Evolutionary conservation across 164 flowering plant genomes (phyloP), one percentile per base, ranked within the genome.

Genomic region (Liriodendron chinense): DNA sequence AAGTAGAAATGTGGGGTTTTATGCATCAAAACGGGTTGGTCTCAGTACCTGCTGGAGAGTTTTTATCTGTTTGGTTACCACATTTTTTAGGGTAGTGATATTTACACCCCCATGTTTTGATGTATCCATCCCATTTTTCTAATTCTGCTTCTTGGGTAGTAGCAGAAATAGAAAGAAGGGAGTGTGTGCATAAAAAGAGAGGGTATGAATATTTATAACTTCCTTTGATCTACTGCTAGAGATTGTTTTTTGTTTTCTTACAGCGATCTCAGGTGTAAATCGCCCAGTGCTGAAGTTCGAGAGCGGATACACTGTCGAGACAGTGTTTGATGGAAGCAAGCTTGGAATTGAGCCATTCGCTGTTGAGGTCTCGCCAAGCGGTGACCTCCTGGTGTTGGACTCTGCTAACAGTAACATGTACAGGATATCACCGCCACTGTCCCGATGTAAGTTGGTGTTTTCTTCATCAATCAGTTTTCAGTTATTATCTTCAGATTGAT

Each of bases 261-360:
- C 88, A 93, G 98, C 92, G 8, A 80, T 86, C 75, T 48, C 95
- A 74, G 86, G 84, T 47, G 59, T 2, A 12, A 53, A 53, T 53
- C 89, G 93, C 57, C 88, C 97, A 18, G 81, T 91, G 94, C 83
- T 95, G 96, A 92, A 87, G 79, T 95, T 89, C 72, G 97, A 95
- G 86, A 84, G 92, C 77, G 98, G 98, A 18, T 95, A 92, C 74
- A 82, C 72, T 24, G 99, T 95, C 43, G 98, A 95, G 85, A 95
- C 98, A 0, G 98, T 95, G 72, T 95, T 95, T 76, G 98, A 95
- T 84, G 99, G 98, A 43, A 95, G 97, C 84, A 95, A 91, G 86
- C 94, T 92, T 73, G 99, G 99, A 14, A 86, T 95, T 66, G 99
- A 91, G 83, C 99, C 99, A 21, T 78, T 89, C 74, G 75, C 94